Percentiles rank a stretch among this genome's conserved stretches.
Conservation (phyloP, 148 eudicot genomes). For the Arctostaphylos glauca region DNA sequence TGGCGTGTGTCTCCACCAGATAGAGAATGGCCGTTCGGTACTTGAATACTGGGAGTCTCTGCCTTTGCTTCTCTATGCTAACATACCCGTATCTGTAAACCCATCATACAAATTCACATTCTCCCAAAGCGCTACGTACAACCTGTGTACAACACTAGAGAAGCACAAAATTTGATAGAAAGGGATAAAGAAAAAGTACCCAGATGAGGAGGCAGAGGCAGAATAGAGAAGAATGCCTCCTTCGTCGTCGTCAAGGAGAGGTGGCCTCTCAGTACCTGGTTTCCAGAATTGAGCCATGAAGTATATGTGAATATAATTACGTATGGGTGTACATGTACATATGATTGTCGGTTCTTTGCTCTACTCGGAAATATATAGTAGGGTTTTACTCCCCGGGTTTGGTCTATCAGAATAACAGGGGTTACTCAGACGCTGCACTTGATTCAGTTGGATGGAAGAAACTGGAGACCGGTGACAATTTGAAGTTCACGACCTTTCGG, state of each 20-base stretch:
- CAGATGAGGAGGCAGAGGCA: conserved; percentile 50
- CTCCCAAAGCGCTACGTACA: not conserved
- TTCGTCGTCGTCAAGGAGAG: conserved; percentile 83
- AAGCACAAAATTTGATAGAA: not conserved
- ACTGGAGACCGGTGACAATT: not conserved
- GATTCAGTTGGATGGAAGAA: not conserved
- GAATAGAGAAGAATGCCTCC: conserved; percentile 71
- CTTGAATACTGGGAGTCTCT: conserved; percentile 76
- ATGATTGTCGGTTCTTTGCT: no score
- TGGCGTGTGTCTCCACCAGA: conserved; percentile 81
- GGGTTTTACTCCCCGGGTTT: not conserved
- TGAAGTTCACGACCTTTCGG: not conserved
- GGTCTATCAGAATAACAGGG: not conserved
- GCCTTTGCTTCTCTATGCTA: conserved; percentile 67
- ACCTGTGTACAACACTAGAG: not conserved
- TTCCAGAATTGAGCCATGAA: conserved; percentile 87
- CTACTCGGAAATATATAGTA: no score
- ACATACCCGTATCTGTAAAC: conserved; percentile 47
- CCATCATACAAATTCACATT: not conserved
- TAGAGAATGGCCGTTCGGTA: conserved; percentile 66
- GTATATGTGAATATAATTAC: not conserved
- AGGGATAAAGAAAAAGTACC: conserved; percentile 16
- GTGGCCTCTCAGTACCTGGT: conserved; percentile 90
- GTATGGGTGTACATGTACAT: not conserved
- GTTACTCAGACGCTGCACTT: not conserved